Evolutionary conservation across 2,329 filamentous ascomycete species (phyloP), one percentile per base, ranked within the genome.

Genomic region (Stemphylium lycopersici): DNA sequence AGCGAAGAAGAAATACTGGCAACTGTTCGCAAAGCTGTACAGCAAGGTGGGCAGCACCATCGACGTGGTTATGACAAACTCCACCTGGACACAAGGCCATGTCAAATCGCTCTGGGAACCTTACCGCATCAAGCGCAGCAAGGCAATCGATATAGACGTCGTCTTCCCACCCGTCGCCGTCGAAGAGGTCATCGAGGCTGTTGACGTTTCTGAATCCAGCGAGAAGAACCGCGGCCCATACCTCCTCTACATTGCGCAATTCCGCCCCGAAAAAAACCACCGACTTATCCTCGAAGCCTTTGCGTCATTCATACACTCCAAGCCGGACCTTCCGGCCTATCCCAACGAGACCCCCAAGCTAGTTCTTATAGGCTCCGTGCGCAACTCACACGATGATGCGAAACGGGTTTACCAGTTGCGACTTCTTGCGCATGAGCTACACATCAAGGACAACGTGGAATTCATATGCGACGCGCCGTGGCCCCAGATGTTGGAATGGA

Each of bases 31-130:
- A 0, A 79, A 80, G 39, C 75, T 96, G 2, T 99, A 99, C 77
- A 88, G 89, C 40, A 87, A 84, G 77, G 88, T 96, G 39, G 95
- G 95, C 18, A 85, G 89, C 18, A 87, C 89, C 13, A 85, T 97
- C 39, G 93, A 99, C 70, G 85, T 96, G 0, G 93, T 98, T 63
- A 96, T 98, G 91, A 96, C 95, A 54, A 99, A 99, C 76, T 96
- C 91, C 4, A 90, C 85, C 54, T 99, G 95, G 95, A 99, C 95
- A 0, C 89, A 95, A 62, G 52, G 63, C 10, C 72, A 98, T 70
- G 89, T 98, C 62, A 84, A 87, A 59, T 83, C 84, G 6, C 81
- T 98, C 6, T 98, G 93, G 93, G 88, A 87, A 0, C 67, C 63
- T 6, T 72, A 72, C 32, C 75, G 74, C n/a, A 68, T 64, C 39